Conservation (phyloP, 106 monocot species). For the Dendrobium huoshanense region DNA sequence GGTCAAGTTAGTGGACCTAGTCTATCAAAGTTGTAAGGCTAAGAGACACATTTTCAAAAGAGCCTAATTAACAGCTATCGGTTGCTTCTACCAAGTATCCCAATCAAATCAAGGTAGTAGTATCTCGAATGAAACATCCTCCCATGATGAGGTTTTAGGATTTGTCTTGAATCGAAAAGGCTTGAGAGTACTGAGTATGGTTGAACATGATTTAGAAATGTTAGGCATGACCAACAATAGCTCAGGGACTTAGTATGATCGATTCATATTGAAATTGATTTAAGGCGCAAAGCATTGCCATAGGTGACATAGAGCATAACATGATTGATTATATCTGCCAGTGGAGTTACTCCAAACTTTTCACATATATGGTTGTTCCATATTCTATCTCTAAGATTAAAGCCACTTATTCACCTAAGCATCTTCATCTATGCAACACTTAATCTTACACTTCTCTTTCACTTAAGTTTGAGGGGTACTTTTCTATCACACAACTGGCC, state of each 20-base stretch:
- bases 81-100: not conserved
- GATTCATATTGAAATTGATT: not conserved
- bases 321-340: too few species aligned
- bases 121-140: not conserved
- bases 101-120: not conserved
- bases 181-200: not conserved
- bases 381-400: too few species aligned
- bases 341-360: too few species aligned
- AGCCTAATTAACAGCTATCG: not conserved
- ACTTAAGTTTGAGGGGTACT: too few species aligned
- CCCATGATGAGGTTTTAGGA: not conserved
- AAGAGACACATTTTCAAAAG: not conserved
- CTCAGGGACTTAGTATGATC: not conserved
- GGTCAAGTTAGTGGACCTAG: not conserved
- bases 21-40: not conserved
- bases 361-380: too few species aligned
- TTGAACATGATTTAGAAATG: not conserved
- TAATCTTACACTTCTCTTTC: too few species aligned
- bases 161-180: not conserved
- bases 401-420: too few species aligned
- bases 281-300: not conserved
- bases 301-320: not conserved
- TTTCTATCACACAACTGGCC: too few species aligned
- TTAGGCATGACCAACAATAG: not conserved
- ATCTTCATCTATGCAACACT: too few species aligned